A percentile compares a stretch with the other conserved stretches of the same genome.
These are phyloP conservation scores for Leccinellum luteum DNA, from an alignment of 768 basidiomycete species.

Conservation along the genomic window DNA sequence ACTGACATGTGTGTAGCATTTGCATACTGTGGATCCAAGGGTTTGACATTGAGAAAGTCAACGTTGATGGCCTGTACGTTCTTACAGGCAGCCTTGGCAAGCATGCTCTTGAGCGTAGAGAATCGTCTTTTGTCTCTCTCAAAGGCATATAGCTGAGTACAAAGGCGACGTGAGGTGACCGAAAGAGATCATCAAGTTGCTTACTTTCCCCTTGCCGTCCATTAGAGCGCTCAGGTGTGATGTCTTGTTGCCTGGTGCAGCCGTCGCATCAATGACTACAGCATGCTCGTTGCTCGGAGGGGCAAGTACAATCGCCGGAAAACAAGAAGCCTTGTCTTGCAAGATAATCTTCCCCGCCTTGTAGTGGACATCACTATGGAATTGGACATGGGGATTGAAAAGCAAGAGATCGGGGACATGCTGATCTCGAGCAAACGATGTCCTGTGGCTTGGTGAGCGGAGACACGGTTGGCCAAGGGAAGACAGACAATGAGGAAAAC, in stretches of 20 bases:
- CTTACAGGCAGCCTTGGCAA: constrained; percentile 75
- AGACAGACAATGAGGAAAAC: constrained; percentile 47
- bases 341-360: constrained; percentile 80
- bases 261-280: constrained; percentile 88
- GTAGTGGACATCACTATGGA: constrained; percentile 74
- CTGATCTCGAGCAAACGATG: constrained; percentile 65
- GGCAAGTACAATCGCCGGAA: constrained; percentile 85
- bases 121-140: constrained; percentile 85
- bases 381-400: constrained; percentile 63
- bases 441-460: constrained; percentile 35
- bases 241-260: constrained; percentile 98
- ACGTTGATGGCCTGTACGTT: constrained; percentile 74
- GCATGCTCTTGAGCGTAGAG: constrained; percentile 80
- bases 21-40: constrained; percentile 57
- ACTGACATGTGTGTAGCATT: constrained; percentile 85
- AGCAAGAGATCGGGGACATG: constrained; percentile 83
- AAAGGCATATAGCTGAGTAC: constrained; percentile 75
- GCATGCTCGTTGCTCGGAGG: constrained; percentile 52
- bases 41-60: constrained; percentile 84
- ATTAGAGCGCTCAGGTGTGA: constrained; percentile 90
- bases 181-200: not conserved
- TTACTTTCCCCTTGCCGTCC: constrained; percentile 75
- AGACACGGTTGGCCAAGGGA: not conserved
- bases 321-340: constrained; percentile 98
- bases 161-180: not conserved